Base-by-base conservation (phyloP, 1,139 yeast genomes). In the Blastobotrys ciferrii region DNA sequence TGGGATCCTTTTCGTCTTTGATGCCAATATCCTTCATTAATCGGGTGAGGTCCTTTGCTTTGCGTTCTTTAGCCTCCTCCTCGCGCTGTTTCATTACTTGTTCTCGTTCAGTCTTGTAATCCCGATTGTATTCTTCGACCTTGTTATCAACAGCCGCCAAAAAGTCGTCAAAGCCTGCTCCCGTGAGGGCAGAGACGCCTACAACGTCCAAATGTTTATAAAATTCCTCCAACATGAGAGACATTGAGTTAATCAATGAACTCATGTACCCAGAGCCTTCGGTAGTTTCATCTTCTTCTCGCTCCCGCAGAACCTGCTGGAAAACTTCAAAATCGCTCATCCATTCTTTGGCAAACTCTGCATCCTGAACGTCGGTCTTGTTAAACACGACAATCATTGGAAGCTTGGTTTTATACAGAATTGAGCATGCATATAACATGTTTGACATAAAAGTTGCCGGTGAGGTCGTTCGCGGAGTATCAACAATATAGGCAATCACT, bases 371-470 rank as follows among this genome's bases (percentile, higher is more conserved):
- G 68, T 94, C 99, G 1, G 94, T 87, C 70, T 94, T 94, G 70
- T 94, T 94, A 73, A 92, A 94, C 4, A 94, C 98, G 18, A 94
- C 79, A 61, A 94, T 85, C 96, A 94, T 89, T 28, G 99, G 99
- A 48, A 94, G 75, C 66, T 92, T 91, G 23, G 98, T 92, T 70
- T 94, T 94, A 73, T 94, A 94, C 49, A 94, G 75, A 46, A 94
- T 92, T 2, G 98, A 91, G 69, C 98, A 92, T 0, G 99, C 98
- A 62, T 94, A 94, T 42, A 94, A 77, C 99, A 94, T 94, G 67
- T 92, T 92, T 44, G 98, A 89, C 81, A 94, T 94, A 66, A 92
- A 94, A 1, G 99, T 94, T 0, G 97, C 86, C 37, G 98, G 98
- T 2, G 94, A 84, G 1, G 95, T 73, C 52, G 91, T 86, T 65